These are phyloP conservation scores for Fallopia convolvulus DNA, from an alignment of 148 eudicot species.

Conservation along the genomic window DNA sequence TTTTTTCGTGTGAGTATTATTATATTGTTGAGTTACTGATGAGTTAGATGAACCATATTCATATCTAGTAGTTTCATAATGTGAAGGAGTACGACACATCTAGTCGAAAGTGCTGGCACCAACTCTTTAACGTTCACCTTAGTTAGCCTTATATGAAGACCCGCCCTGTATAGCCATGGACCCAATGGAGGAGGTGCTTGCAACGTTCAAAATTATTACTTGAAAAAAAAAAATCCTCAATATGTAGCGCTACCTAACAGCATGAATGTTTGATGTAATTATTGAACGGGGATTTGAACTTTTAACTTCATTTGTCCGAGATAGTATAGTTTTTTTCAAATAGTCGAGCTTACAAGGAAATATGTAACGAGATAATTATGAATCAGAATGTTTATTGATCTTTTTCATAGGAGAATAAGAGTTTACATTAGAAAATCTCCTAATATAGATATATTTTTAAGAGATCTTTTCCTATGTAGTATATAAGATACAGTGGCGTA, in stretches of 20 bases:
- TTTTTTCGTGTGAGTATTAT: no score
- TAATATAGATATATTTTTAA: no score
- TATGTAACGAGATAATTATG: no score
- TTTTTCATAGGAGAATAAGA: no score
- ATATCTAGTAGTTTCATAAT: background rate
- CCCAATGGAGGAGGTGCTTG: background rate
- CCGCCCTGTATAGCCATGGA: background rate
- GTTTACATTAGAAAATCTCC: no score
- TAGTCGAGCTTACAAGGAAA: no score
- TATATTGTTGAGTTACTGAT: background rate
- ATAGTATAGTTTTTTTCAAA: no score
- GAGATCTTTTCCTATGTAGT: no score
- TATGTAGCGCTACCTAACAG: background rate
- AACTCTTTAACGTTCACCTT: slow-evolving; percentile 6
- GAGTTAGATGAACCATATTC: background rate
- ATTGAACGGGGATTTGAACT: no score
- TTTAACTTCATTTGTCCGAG: no score
- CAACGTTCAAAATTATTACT: background rate
- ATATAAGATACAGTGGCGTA: no score
- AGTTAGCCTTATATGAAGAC: background rate
- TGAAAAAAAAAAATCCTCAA: background rate
- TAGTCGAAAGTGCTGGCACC: slow-evolving; percentile 5
- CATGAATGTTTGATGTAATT: background rate
- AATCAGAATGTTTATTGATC: no score
- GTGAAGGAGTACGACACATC: background rate